Percentiles rank a stretch among this genome's conserved stretches.
Evolutionary conservation across 768 basidiomycete genomes (phyloP).

Genomic region (Termitomyces heimii): DNA sequence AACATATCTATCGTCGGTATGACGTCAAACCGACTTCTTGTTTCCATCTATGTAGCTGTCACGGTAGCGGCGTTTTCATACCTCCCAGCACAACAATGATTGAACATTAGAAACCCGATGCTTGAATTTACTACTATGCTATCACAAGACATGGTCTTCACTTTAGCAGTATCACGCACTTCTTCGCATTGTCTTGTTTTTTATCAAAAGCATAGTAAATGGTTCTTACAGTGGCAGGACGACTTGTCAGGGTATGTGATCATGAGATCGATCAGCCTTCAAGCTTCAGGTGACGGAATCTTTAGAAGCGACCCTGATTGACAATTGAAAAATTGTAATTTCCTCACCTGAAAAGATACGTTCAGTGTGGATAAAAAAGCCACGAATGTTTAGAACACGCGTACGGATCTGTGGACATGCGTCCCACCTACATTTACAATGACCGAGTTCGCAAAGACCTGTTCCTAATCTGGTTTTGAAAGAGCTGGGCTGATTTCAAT

Average conservation of each 20-base stretch:
- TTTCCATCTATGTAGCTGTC: not conserved
- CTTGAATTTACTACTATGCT: constrained; percentile 8
- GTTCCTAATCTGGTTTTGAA: constrained; percentile 26
- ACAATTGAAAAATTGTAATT: too few relatives aligned
- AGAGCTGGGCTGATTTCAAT: not conserved
- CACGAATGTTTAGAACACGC: not conserved
- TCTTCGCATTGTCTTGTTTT: constrained; percentile 19
- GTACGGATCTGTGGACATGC: constrained; percentile 6
- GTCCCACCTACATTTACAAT: constrained; percentile 17
- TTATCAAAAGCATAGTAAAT: not conserved
- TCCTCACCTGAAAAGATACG: too few relatives aligned
- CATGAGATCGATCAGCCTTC: constrained; percentile 15
- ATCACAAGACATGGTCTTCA: constrained; percentile 17
- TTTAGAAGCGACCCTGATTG: not conserved
- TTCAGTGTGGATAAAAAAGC: not conserved
- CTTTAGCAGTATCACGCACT: constrained; percentile 17
- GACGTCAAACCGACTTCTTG: not conserved
- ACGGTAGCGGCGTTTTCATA: too few relatives aligned
- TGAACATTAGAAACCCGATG: not conserved
- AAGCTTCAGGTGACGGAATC: constrained; percentile 34
- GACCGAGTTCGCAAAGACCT: constrained; percentile 22
- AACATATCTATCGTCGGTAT: not conserved
- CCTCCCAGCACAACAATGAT: not conserved
- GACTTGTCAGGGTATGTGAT: constrained; percentile 19
- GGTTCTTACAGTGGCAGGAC: not conserved